A percentile compares a stretch with the other conserved stretches of the same genome.
Conservation (phyloP, 1,139 yeast species). For the Candida glucosophila region DNA sequence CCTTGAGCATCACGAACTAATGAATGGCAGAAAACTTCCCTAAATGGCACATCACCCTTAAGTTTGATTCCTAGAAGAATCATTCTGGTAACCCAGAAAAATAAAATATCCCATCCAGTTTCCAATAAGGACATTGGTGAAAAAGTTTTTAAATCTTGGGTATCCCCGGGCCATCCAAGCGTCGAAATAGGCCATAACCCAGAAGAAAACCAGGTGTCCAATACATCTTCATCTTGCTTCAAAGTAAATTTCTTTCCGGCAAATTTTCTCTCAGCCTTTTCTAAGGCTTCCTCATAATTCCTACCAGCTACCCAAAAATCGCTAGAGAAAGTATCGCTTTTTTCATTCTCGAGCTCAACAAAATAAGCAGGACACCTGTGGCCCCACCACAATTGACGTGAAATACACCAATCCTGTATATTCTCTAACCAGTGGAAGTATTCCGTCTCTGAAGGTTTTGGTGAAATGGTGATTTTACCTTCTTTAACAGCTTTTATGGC, state of each 20-base stretch:
- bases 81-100: slow-evolving; percentile 99
- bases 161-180: slow-evolving; percentile 87
- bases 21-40: slow-evolving; percentile 96
- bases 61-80: slow-evolving; percentile 82
- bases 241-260: slow-evolving; percentile 63
- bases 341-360: slow-evolving; percentile 68
- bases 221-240: slow-evolving; percentile 95
- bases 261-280: slow-evolving; percentile 69
- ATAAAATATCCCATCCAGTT: slow-evolving; percentile 98
- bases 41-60: slow-evolving; percentile 88
- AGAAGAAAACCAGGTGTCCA: slow-evolving; percentile 98
- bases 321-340: slow-evolving; percentile 53
- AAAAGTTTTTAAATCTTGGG: slow-evolving; percentile 67
- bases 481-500: slow-evolving; percentile 81
- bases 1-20: slow-evolving; percentile 99
- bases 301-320: slow-evolving; percentile 91
- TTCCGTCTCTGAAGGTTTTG: slow-evolving; percentile 86
- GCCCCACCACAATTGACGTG: slow-evolving; percentile 99
- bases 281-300: slow-evolving; percentile 69
- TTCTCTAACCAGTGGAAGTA: slow-evolving; percentile 94
- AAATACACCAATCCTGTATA: slow-evolving; percentile 98
- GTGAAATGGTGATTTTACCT: slow-evolving; percentile 76
- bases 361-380: slow-evolving; percentile 97
- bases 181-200: slow-evolving; percentile 98
- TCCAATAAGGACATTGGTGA: slow-evolving; percentile 91